phyloP scores from a whole-genome alignment of 345 rosid species.

The Brassica cretica region DNA sequence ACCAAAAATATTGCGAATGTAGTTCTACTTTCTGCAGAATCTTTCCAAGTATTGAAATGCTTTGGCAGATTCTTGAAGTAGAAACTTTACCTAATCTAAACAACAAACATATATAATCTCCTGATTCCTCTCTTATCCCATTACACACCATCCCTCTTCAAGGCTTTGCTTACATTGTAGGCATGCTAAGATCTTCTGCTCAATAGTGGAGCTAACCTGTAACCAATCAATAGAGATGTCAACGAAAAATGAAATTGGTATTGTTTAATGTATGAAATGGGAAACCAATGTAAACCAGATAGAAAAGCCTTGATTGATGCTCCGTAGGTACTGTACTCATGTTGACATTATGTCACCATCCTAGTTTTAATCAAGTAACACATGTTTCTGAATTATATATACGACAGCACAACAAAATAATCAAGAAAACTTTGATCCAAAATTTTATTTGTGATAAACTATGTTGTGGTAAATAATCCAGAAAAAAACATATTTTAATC shows the following conservation, averaged over 20 bases:
- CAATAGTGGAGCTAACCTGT: constrained; percentile 88
- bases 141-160: constrained; percentile 74
- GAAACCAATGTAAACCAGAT: constrained; percentile 80
- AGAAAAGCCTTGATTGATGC: constrained; percentile 72
- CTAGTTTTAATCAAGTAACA: not conserved
- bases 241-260: not conserved
- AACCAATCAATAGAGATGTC: not conserved
- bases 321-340: constrained; percentile 43
- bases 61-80: constrained; percentile 5
- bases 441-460: not conserved
- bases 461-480: not conserved
- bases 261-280: not conserved
- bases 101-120: not conserved
- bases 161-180: constrained; percentile 86
- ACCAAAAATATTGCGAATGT: not conserved
- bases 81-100: constrained; percentile 26
- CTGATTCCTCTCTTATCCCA: not conserved
- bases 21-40: not conserved
- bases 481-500: not conserved
- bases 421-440: not conserved
- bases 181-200: constrained; percentile 92
- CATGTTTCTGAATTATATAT: not conserved
- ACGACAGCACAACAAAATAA: not conserved
- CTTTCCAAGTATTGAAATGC: constrained; percentile 4
- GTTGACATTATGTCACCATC: not conserved